These are phyloP conservation scores for Monosporozyma aquatica DNA, from an alignment of 805 yeast species.

Conservation along the genomic window DNA sequence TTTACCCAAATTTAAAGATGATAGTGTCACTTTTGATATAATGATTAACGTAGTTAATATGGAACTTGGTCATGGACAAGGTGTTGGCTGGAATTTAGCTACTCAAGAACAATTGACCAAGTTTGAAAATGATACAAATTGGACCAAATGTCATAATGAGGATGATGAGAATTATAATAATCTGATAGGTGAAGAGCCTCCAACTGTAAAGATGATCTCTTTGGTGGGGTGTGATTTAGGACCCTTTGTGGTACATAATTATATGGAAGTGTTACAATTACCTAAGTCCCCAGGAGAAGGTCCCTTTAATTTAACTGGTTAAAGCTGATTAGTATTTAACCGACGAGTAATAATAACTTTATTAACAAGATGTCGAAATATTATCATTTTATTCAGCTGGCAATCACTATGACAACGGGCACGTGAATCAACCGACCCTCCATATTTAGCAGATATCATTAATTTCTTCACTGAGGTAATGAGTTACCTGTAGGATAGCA, in stretches of 20 bases:
- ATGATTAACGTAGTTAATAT: conserved; percentile 22
- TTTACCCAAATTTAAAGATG: conserved; percentile 19
- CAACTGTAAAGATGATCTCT: conserved; percentile 27
- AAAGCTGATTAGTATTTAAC: no score
- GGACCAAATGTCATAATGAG: conserved; percentile 21
- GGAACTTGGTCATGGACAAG: conserved; percentile 19
- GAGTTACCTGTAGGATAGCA: no score
- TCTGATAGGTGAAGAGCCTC: conserved; percentile 6
- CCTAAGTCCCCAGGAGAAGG: not conserved
- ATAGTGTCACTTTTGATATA: conserved; percentile 23
- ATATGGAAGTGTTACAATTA: conserved; percentile 19
- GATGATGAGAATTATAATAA: conserved; percentile 14
- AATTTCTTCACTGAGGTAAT: no score
- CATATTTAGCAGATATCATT: no score
- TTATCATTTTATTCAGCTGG: no score
- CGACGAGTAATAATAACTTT: no score
- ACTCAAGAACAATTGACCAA: conserved; percentile 11
- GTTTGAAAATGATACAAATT: conserved; percentile 26
- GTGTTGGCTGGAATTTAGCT: conserved; percentile 4
- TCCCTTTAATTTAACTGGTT: no score
- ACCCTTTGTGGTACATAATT: conserved; percentile 34
- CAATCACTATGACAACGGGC: no score
- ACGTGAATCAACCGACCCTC: no score
- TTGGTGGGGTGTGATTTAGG: conserved; percentile 35
- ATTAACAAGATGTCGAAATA: no score